Evolutionary conservation across 2,329 filamentous ascomycete species (phyloP), one percentile per base, ranked within the genome.

Genomic region (Pestalotiopsis sp.): DNA sequence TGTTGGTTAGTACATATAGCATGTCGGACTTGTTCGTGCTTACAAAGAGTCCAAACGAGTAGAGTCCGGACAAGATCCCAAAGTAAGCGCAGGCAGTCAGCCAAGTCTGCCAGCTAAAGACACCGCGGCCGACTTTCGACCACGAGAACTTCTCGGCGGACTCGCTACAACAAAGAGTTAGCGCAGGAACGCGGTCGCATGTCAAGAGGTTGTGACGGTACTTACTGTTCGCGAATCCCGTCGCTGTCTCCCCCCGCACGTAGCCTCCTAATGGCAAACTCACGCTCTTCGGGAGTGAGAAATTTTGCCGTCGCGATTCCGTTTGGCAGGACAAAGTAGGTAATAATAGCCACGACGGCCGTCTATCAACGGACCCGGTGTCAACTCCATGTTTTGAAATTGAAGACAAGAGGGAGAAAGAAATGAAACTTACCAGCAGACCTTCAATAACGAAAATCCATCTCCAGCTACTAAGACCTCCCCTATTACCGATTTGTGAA

Each of bases 381-480:
- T 75, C 25, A 74, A 63, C 20, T 14, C 3, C 1, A 27, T 6
- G 4, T 23, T 1, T 2, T 31, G 27, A 13, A 31, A 52, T 17
- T 49, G 11, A 4, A 9, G 27, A 31, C 6, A 27, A 23, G 14
- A 23, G 5, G 9, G n/a, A n/a, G 36, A 56, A 9, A 36, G 45
- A 58, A 17, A 5, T 38, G 1, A 23, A 17, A 77, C 82, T 75
- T 70, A 85, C 83, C 3, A 87, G 74, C 23, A 89, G 74, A 0
- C 89, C 88, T 73, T 90, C 89, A 7, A 90, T 83, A 61, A 90
- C 85, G 68, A 91, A 87, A 17, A 91, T 90, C 87, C 87, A 91
- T 38, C 88, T 81, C 89, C 88, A 91, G 3, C 83, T 84, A 69
- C 83, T 84, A 4, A 89, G 78, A 0, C 85, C 85, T 1, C 86